Evolutionary conservation across 257 asterid species (phyloP).

Genomic region (Ocimum tenuiflorum): DNA sequence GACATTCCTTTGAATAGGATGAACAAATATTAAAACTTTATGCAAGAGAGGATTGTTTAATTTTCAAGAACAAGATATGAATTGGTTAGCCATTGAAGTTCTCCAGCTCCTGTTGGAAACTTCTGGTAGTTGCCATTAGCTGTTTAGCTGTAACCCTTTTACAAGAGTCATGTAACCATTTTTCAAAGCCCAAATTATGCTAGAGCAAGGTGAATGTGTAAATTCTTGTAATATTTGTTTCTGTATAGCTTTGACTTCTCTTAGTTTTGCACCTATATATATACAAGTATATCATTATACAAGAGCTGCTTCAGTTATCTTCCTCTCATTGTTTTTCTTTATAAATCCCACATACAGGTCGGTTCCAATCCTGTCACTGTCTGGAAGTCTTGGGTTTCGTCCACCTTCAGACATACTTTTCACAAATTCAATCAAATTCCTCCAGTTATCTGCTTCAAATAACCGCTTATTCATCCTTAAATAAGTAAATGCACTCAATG

Average conservation of each 20-base stretch:
- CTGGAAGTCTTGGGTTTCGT: constrained; percentile 41
- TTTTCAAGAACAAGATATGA: constrained; percentile 13
- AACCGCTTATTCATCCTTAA: constrained; percentile 71
- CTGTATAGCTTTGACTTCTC: not conserved
- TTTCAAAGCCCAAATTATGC: constrained; percentile 5
- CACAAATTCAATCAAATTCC: constrained; percentile 62
- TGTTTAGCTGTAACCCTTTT: constrained; percentile 10
- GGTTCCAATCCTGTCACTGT: constrained; percentile 55
- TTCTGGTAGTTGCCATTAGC: no score
- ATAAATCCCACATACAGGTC: constrained; percentile 63
- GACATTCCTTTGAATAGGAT: constrained; percentile 7
- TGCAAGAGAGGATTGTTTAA: constrained; percentile 17
- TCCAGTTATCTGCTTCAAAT: constrained; percentile 77
- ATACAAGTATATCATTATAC: constrained; percentile 26
- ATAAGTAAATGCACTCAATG: constrained; percentile 71
- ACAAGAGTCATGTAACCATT: constrained; percentile 2
- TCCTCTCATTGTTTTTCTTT: constrained; percentile 24
- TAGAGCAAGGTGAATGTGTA: constrained; percentile 16
- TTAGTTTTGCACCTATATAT: not conserved
- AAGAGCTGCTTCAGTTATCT: constrained; percentile 44
- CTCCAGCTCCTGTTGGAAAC: constrained; percentile 9
- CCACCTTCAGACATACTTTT: constrained; percentile 72
- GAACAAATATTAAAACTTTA: not conserved
- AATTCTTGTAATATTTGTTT: constrained; percentile 2
- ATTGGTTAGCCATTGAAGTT: constrained; percentile 1